Evolutionary conservation across 352 stramenopile species (phyloP).

Genomic region (Phytophthora chlamydospora): DNA sequence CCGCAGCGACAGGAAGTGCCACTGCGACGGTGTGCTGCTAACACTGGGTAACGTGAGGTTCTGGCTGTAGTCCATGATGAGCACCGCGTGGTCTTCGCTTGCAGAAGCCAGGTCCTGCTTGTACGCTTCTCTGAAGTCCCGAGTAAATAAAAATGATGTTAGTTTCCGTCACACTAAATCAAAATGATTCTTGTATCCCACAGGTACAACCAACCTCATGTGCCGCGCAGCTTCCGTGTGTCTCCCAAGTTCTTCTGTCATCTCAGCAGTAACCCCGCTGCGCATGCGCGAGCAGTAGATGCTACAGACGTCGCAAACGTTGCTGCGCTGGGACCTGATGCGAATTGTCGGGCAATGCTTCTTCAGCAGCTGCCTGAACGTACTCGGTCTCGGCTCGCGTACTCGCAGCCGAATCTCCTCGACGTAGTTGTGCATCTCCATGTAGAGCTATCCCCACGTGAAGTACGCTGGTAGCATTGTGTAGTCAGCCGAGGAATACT

Average conservation of each 20-base stretch:
- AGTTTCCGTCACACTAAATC: constrained; percentile 7
- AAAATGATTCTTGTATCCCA: constrained; percentile 4
- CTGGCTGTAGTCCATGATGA: constrained; percentile 27
- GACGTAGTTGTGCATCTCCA: too few relatives aligned
- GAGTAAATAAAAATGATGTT: background rate
- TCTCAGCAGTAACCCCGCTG: background rate
- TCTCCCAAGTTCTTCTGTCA: constrained; percentile 12
- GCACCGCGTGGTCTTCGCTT: constrained; percentile 9
- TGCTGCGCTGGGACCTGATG: too few relatives aligned
- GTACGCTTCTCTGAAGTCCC: constrained; percentile 12
- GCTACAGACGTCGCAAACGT: constrained; percentile 6
- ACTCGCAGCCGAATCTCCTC: too few relatives aligned
- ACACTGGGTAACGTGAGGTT: constrained; percentile 23
- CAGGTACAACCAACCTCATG: constrained; percentile 8
- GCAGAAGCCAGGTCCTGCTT: background rate
- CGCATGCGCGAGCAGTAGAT: constrained; percentile 6
- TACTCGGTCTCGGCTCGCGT: too few relatives aligned
- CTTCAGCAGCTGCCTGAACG: too few relatives aligned
- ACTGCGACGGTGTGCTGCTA: constrained; percentile 11
- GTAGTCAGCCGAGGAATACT: too few relatives aligned
- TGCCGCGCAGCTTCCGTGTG: constrained; percentile 4
- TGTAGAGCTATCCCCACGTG: too few relatives aligned
- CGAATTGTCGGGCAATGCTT: too few relatives aligned
- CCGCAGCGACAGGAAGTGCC: constrained; percentile 22
- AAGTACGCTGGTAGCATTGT: too few relatives aligned